Evolutionary conservation across 2,329 filamentous ascomycete genomes (phyloP), one percentile per base, ranked within the genome.

Genomic region (Aspergillus brasiliensis): DNA sequence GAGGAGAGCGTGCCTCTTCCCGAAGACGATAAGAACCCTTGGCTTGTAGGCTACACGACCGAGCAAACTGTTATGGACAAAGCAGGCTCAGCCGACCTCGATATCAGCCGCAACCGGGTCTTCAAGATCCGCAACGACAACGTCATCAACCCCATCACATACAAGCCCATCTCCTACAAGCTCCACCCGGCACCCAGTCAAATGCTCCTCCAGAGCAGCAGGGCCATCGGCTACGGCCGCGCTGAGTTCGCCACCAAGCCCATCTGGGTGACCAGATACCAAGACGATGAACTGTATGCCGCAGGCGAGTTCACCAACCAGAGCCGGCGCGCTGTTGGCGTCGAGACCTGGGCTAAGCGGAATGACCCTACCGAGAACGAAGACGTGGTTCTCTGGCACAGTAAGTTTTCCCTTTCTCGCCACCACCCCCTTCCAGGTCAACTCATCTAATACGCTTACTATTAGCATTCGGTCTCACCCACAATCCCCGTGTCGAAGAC

Each of bases 401-500:
- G 75, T 77, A 72, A 69, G 74, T 60, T 42, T 3, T 27, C n/a
- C 3, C 82, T 82, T 67, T 79, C 17, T 34, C 15, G 8, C 10
- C n/a, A 27, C 31, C 5, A 34, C 17, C 28, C 28, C 38, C 40
- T 28, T 8, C n/a, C 13, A 3, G n/a, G 52, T 13, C 38, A n/a
- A 46, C n/a, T 17, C 31, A 34, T 10, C 52, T 44, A n/a, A 55
- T 25, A 28, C 19, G 25, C 53, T 55, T 34, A 25, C 1, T 56
- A 44, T 19, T 31, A 77, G 74, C 75, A 23, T 80, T 81, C 57
- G 80, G 87, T 17, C 83, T 88, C 25, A 89, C 88, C 34, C 87
- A 90, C 64, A 84, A 88, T 25, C 86, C 86, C 0, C 78, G 86
- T 5, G 80, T 85, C 23, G 87, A 89, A 68, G 87, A 89, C 68